These are phyloP conservation scores for Acanthamoeba culbertsoni DNA, from an alignment of 208 protist species.

Conservation along the genomic window DNA sequence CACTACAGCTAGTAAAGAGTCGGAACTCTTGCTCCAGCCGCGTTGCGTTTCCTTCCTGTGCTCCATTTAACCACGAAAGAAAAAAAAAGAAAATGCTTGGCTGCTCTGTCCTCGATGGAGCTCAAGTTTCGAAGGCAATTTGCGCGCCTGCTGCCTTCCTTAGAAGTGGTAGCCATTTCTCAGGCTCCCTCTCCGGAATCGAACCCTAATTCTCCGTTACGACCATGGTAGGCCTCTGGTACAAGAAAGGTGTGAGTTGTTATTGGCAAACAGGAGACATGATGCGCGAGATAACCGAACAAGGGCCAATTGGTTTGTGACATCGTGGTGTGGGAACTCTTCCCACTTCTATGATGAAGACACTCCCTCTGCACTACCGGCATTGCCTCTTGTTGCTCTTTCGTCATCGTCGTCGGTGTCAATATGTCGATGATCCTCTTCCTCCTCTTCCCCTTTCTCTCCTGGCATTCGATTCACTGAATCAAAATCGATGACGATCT, in stretches of 20 bases:
- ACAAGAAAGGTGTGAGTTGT: no score
- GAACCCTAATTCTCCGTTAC: no score
- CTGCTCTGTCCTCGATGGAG: no score
- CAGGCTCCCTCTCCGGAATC: no score
- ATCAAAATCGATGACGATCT: constrained; percentile 55
- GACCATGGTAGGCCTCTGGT: no score
- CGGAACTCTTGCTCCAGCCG: neutral
- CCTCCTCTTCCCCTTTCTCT: neutral
- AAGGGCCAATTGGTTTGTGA: neutral
- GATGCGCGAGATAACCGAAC: no score
- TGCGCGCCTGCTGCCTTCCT: no score
- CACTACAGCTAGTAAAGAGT: neutral
- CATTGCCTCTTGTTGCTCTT: neutral
- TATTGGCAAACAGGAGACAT: no score
- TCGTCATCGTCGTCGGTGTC: neutral
- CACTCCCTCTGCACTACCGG: neutral
- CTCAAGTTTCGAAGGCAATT: no score
- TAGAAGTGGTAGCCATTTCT: no score
- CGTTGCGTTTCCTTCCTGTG: neutral
- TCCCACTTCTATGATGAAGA: neutral
- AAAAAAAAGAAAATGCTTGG: no score
- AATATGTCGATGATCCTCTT: neutral
- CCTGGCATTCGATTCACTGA: neutral
- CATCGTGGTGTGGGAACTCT: neutral
- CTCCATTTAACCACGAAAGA: neutral